Base-by-base conservation (phyloP, 1,139 yeast genomes). In the Lodderomyces elongisporus region DNA sequence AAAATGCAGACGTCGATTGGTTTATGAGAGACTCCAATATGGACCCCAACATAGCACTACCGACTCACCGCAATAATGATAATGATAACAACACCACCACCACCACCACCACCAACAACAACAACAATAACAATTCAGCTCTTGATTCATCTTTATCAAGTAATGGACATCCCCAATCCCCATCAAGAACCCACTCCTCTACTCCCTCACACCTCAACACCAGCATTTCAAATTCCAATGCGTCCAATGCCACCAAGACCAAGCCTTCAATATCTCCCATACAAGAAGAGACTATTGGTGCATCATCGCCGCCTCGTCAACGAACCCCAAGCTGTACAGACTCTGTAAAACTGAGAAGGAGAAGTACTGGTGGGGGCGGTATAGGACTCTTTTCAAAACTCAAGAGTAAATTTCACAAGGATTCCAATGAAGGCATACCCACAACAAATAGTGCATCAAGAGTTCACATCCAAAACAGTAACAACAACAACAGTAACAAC, bases 1-100 rank as follows among this genome's bases (percentile, higher is more conserved):
- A 51, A 23, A 55, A 52, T 31, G 50, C 55, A 14, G 72, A 67
- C 38, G 62, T 67, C 10, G 70, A 72, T 43, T 75, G 79, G 80
- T 62, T 75, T 39, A 54, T 75, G 14, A 55, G 77, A 37, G 64
- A 58, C 36, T 41, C 54, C 4, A 39, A 41, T 16, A 45, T 40
- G 14, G 41, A 40, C 25, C 43, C 41, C 22, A 26, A 25, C 17
- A 15, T 27, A 7, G 30, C 36, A 14, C 15, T 23, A 10, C 27
- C 23, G 5, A 18, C 15, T 8, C 7, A 24, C 14, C 26, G 10
- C 14, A 24, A 24, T 13, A n/a, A 9, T 13, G 7, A 7, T 7
- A 14, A 17, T 13, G 15, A 12, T 16, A 9, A 17, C 14, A 28
- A 14, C 28, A 20, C 5, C 32, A 28, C 17, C 27, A 18, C 26